phyloP scores from a whole-genome alignment of 2,329 filamentous ascomycete species.

The Pestalotiopsis sp. region DNA sequence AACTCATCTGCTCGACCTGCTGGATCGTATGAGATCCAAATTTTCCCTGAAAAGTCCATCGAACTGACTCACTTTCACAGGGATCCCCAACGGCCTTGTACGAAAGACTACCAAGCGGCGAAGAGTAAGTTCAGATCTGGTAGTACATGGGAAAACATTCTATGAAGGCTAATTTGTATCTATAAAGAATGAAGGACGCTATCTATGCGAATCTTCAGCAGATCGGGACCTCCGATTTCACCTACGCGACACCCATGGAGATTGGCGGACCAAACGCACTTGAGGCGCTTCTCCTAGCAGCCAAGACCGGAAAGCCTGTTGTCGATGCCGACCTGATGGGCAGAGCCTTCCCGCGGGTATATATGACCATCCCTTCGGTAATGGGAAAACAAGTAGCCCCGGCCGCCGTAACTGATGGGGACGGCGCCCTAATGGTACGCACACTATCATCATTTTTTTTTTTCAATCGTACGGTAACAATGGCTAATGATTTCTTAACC shows the following conservation, averaged over 20 bases:
- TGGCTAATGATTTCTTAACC: no score
- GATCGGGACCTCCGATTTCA: background rate
- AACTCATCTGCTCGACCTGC: background rate
- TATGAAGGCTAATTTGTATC: background rate
- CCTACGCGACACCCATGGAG: background rate
- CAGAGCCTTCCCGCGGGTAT: background rate
- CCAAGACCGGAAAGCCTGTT: background rate
- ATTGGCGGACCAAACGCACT: slow-evolving; percentile 6
- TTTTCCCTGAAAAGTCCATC: no score
- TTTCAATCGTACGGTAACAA: no score
- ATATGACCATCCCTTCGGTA: background rate
- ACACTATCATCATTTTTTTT: no score
- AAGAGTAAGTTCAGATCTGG: background rate
- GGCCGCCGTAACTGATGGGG: background rate
- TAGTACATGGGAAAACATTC: background rate
- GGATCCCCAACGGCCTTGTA: background rate
- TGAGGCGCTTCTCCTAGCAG: background rate
- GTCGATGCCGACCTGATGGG: background rate
- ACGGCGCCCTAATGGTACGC: background rate
- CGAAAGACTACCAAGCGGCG: background rate
- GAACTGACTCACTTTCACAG: background rate
- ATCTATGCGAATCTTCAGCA: background rate
- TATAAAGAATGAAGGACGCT: background rate
- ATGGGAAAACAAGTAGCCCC: background rate
- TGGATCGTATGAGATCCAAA: slow-evolving; percentile 1